Evolutionary conservation across 2,329 filamentous ascomycete genomes (phyloP).

Genomic region (Ilyonectria mors-panacis): DNA sequence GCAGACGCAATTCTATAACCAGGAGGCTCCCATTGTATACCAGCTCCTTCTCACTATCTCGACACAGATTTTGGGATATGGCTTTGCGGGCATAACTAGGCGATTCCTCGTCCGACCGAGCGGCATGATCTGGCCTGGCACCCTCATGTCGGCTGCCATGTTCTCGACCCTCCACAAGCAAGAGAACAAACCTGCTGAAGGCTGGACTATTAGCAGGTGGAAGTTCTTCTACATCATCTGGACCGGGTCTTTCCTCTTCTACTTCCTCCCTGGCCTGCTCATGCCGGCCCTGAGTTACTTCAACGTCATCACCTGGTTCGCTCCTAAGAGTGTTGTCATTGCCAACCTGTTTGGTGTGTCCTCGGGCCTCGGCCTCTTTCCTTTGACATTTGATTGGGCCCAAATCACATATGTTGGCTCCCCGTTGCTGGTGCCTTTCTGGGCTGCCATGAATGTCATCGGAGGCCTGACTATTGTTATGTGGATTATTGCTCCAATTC

Average conservation of each 20-base stretch:
- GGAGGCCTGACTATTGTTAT: slow-evolving; percentile 85
- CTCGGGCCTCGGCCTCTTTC: slow-evolving; percentile 88
- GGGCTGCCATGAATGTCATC: slow-evolving; percentile 88
- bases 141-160: slow-evolving; percentile 90
- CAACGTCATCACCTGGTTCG: slow-evolving; percentile 90
- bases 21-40: slow-evolving; percentile 82
- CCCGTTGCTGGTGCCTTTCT: slow-evolving; percentile 86
- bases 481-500: slow-evolving; percentile 85
- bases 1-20: slow-evolving; percentile 90
- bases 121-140: slow-evolving; percentile 93
- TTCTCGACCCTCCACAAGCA: slow-evolving; percentile 89
- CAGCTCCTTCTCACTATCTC: slow-evolving; percentile 88
- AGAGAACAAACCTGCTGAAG: slow-evolving; percentile 84
- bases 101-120: slow-evolving; percentile 87
- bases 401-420: slow-evolving; percentile 92
- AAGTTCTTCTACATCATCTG: slow-evolving; percentile 87
- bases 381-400: slow-evolving; percentile 92
- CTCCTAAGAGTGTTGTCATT: slow-evolving; percentile 87
- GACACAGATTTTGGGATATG: slow-evolving; percentile 88
- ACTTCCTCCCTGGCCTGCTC: slow-evolving; percentile 86
- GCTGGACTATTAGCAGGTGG: slow-evolving; percentile 87
- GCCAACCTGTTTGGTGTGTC: slow-evolving; percentile 89
- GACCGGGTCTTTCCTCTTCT: slow-evolving; percentile 81
- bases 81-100: slow-evolving; percentile 86
- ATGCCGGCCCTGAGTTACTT: slow-evolving; percentile 91